These are phyloP conservation scores for Striga asiatica DNA, from an alignment of 257 asterid genomes.

Conservation along the genomic window DNA sequence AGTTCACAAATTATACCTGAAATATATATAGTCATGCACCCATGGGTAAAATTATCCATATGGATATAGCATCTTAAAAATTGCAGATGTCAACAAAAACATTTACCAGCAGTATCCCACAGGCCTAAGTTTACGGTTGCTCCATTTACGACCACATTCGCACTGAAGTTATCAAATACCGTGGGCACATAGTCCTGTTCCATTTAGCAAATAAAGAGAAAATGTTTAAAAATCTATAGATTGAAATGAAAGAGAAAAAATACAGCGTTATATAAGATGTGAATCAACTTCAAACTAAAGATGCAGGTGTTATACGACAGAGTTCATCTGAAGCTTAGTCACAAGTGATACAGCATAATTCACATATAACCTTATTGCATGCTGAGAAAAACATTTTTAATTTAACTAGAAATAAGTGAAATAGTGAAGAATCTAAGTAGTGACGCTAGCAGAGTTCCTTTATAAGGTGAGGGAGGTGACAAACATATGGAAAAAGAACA, in stretches of 20 bases:
- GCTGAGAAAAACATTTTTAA: not conserved
- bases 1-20: slow-evolving; percentile 9
- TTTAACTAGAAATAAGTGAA: not conserved
- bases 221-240: slow-evolving; percentile 1
- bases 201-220: slow-evolving; percentile 2
- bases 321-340: too few species aligned
- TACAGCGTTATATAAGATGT: slow-evolving; percentile 4
- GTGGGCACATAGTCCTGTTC: slow-evolving; percentile 80
- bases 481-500: not conserved
- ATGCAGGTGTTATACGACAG: not conserved
- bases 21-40: slow-evolving; percentile 5
- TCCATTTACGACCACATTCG: slow-evolving; percentile 71
- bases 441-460: not conserved
- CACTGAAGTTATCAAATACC: slow-evolving; percentile 75
- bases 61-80: slow-evolving; percentile 5
- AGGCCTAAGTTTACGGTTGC: slow-evolving; percentile 65
- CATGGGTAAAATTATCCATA: not conserved
- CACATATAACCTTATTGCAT: not conserved
- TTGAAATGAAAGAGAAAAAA: not conserved
- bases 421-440: not conserved
- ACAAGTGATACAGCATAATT: not conserved
- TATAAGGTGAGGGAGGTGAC: not conserved
- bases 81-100: not conserved
- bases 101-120: slow-evolving; percentile 75
- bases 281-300: slow-evolving; percentile 5